These are phyloP conservation scores for Aspergillus sp. DNA, from an alignment of 2,329 filamentous ascomycete species.

Conservation along the genomic window DNA sequence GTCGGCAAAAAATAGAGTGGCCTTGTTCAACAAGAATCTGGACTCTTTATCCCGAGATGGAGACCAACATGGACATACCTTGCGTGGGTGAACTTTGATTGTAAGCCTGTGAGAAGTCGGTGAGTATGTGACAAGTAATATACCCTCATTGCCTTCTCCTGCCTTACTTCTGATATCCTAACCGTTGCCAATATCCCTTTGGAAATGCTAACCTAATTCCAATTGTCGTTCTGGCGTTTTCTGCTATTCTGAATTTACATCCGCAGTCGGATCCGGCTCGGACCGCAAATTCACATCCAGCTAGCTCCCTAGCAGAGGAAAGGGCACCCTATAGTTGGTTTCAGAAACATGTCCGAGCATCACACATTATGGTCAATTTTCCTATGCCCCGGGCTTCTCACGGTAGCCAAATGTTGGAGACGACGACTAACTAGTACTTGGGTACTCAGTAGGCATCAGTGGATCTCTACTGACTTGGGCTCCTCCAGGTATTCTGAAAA, in stretches of 20 bases:
- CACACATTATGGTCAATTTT: neutral
- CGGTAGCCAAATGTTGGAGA: neutral
- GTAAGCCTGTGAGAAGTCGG: constrained; percentile 2
- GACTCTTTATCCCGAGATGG: neutral
- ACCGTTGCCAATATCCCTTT: neutral
- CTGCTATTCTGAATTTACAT: neutral
- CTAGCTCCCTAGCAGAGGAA: neutral
- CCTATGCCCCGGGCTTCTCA: neutral
- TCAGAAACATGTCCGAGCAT: neutral
- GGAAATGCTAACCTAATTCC: neutral
- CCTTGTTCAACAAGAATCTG: neutral
- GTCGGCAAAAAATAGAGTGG: constrained; percentile 7
- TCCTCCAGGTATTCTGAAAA: neutral
- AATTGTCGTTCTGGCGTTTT: neutral
- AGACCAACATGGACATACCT: neutral
- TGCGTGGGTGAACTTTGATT: neutral
- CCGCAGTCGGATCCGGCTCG: constrained; percentile 5
- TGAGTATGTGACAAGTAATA: constrained; percentile 13
- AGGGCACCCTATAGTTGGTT: neutral
- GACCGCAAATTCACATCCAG: constrained; percentile 7
- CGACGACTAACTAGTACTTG: neutral
- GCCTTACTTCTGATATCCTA: neutral
- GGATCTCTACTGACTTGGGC: neutral
- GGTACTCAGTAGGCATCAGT: neutral
- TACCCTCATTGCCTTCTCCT: neutral